Evolutionary conservation across 352 stramenopile species (phyloP), one percentile per base, ranked within the genome.

Genomic region (Globisporangium cylindrosporum): DNA sequence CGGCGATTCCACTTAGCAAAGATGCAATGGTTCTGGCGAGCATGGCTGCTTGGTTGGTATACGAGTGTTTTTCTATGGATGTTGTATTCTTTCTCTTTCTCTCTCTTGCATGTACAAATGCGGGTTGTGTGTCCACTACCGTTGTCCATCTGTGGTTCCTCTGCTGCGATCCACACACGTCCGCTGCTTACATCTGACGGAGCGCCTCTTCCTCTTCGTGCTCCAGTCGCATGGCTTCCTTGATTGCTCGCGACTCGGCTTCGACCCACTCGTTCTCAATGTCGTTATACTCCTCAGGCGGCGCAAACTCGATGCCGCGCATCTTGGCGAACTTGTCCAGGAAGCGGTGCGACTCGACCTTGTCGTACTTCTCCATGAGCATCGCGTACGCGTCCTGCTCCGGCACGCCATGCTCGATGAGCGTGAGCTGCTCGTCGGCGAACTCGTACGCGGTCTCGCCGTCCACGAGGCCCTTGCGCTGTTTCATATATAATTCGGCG

Each of bases 391-490:
- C 87, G 64, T 95, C 82, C 71, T 92, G 73, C 72, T 95, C 87
- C 9, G 87, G 80, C 34, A 95, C 73, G 15, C 87, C 87, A n/a
- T 89, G 59, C 71, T 95, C 87, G 62, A 95, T 95, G 3, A 95
- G 76, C 71, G 85, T 93, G 51, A 95, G 72, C 68, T 95, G 87
- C 63, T 95, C 87, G 68, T 95, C 87, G 4, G 87, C 87, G 70
- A 95, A 95, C 69, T 95, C 87, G 76, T 93, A 93, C 49, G 87
- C 87, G 10, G 87, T 95, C 74, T 93, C 85, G 64, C 74, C 74
- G 69, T 95, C 87, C 41, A 89, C 78, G 32, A 91, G 68, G 43
- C 82, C 85, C 32, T 88, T 73, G 66, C 82, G 81, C 66, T 82
- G 74, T 72, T 87, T 88, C 77, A 93, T 86, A 73, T 95, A 95